Conservation (phyloP, 2,329 filamentous ascomycete species). For the Fusarium sp. region DNA sequence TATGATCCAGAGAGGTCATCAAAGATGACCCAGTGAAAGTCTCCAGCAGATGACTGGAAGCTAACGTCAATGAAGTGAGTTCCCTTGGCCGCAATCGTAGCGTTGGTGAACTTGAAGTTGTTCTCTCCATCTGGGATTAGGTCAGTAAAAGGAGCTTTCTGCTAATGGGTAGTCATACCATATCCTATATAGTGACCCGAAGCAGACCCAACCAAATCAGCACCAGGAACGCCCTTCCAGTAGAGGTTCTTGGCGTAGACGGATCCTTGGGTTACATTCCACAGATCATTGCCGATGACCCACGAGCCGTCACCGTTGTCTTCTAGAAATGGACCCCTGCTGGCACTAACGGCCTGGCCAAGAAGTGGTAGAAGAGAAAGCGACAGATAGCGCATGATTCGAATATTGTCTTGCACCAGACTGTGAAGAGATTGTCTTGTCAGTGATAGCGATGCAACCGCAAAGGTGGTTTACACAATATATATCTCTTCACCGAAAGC, state of each 20-base stretch:
- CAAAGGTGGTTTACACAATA: background rate
- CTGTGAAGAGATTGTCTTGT: background rate
- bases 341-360: slow-evolving; percentile 8
- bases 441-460: background rate
- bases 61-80: slow-evolving; percentile 19
- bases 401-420: background rate
- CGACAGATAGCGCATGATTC: slow-evolving; percentile 5
- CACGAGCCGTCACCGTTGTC: slow-evolving; percentile 19
- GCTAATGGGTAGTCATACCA: background rate
- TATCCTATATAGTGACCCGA: slow-evolving; percentile 30
- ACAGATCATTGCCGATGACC: slow-evolving; percentile 31
- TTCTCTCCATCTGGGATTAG: slow-evolving; percentile 13
- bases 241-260: slow-evolving; percentile 29
- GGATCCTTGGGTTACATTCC: slow-evolving; percentile 31
- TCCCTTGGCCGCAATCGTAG: slow-evolving; percentile 14
- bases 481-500: no score
- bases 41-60: slow-evolving; percentile 9
- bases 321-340: slow-evolving; percentile 13
- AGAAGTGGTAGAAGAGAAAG: slow-evolving; percentile 4
- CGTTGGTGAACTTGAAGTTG: slow-evolving; percentile 22
- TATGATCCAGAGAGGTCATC: slow-evolving; percentile 27
- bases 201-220: slow-evolving; percentile 21
- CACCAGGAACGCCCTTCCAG: slow-evolving; percentile 26
- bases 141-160: background rate
- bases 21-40: slow-evolving; percentile 32